Percentiles rank a stretch among this genome's conserved stretches.
Conservation (phyloP, 306 rosid genomes). For the Citrullus mucosospermus region DNA sequence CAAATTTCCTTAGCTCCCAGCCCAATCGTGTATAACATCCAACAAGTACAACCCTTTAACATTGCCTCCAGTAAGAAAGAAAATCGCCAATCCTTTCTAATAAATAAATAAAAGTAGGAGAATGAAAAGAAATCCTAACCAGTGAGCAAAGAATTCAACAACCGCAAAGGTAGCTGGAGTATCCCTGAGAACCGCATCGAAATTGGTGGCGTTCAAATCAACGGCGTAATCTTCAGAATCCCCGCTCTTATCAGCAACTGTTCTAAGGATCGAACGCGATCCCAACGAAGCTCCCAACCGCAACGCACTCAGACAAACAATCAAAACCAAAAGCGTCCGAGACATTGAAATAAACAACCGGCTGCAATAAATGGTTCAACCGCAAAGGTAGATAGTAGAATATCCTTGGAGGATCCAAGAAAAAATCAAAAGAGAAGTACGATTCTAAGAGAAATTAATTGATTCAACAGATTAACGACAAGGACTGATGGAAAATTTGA, state of each 20-base stretch:
- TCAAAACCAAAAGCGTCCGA: slow-evolving; percentile 23
- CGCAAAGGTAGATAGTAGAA: background rate
- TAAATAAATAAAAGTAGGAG: background rate
- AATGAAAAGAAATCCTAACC: slow-evolving; percentile 27
- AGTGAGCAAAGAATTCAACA: slow-evolving; percentile 81
- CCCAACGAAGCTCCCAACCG: slow-evolving; percentile 23
- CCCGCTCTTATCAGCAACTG: slow-evolving; percentile 16
- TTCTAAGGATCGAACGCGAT: slow-evolving; percentile 60
- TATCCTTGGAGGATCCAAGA: background rate
- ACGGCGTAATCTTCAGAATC: slow-evolving; percentile 56
- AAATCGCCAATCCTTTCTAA: background rate
- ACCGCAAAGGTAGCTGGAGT: slow-evolving; percentile 71
- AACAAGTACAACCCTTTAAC: background rate
- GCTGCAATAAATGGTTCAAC: background rate
- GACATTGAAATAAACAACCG: slow-evolving; percentile 26
- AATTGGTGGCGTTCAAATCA: slow-evolving; percentile 60
- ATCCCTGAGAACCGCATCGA: slow-evolving; percentile 58
- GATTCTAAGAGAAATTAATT: background rate
- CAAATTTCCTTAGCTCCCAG: background rate
- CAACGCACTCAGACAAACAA: slow-evolving; percentile 26
- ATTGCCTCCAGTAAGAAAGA: background rate
- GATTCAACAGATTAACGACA: background rate
- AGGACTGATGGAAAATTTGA: background rate
- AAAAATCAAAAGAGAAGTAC: background rate
- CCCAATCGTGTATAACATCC: background rate